These are phyloP conservation scores for Debaryomycetaceae sp. DNA, from an alignment of 1,139 yeast genomes.

Conservation along the genomic window DNA sequence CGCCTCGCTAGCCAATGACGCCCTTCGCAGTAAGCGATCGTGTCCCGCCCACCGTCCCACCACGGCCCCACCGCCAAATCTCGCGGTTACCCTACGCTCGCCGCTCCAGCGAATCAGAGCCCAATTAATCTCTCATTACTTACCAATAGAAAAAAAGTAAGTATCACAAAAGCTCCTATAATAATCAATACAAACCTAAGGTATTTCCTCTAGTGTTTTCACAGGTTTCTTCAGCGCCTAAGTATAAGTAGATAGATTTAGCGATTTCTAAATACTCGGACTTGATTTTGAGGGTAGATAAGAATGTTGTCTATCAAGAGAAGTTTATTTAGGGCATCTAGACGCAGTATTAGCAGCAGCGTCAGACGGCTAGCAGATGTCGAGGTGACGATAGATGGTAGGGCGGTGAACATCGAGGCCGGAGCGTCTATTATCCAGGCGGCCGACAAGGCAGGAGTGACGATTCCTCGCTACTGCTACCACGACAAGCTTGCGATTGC, in stretches of 20 bases:
- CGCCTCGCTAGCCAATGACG: neutral
- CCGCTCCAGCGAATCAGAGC: constrained; percentile 30
- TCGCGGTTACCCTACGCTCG: constrained; percentile 10
- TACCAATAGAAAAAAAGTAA: constrained; percentile 5
- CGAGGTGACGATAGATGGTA: constrained; percentile 74
- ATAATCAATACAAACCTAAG: neutral
- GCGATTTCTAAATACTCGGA: neutral
- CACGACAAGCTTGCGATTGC: constrained; percentile 90
- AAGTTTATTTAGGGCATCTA: constrained; percentile 23
- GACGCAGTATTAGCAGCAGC: constrained; percentile 28
- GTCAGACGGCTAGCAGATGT: constrained; percentile 51
- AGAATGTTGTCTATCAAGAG: constrained; percentile 18
- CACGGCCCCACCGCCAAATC: neutral
- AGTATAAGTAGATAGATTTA: neutral
- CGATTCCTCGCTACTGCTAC: constrained; percentile 86
- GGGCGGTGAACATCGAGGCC: constrained; percentile 73
- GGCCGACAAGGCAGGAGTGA: constrained; percentile 86
- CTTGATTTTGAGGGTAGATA: neutral
- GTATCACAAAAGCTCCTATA: constrained; percentile 5
- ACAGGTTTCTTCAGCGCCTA: neutral
- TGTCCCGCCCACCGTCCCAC: neutral
- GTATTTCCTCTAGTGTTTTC: neutral
- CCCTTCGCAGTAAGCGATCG: neutral
- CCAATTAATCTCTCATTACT: constrained; percentile 23
- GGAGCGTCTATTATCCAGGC: constrained; percentile 90